Percentiles rank a stretch among this genome's conserved stretches.
Conservation (phyloP, 2,329 filamentous ascomycete species). For the Fusarium staphyleae region DNA sequence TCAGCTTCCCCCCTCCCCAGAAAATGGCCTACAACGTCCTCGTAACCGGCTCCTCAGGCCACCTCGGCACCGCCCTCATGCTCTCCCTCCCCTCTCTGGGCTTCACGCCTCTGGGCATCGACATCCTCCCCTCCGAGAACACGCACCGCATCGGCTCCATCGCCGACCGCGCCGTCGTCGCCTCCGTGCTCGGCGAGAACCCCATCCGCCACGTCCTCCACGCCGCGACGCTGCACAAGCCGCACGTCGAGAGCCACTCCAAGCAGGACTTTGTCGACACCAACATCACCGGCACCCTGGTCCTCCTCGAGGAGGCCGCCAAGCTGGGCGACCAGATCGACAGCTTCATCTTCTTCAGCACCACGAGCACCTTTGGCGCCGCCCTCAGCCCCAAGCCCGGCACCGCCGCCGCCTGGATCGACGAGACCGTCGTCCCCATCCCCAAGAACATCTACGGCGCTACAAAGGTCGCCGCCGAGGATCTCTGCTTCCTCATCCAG, state of each 20-base stretch:
- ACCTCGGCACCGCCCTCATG: conserved; percentile 56
- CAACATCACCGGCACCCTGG: conserved; percentile 54
- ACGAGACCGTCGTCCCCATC: conserved; percentile 49
- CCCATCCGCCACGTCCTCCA: conserved; percentile 53
- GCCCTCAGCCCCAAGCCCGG: conserved; percentile 49
- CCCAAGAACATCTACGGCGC: conserved; percentile 59
- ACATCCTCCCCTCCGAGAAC: conserved; percentile 49
- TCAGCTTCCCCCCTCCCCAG: too few species aligned
- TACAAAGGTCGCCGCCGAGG: conserved; percentile 58
- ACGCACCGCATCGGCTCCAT: conserved; percentile 50
- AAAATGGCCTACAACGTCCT: conserved; percentile 46
- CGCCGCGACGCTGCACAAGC: conserved; percentile 56
- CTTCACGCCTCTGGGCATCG: conserved; percentile 52
- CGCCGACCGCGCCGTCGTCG: conserved; percentile 46
- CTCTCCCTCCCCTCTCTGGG: conserved; percentile 50
- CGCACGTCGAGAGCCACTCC: conserved; percentile 54
- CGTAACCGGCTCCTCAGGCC: conserved; percentile 56
- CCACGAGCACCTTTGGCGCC: conserved; percentile 54
- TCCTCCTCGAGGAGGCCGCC: conserved; percentile 51
- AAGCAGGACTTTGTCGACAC: conserved; percentile 53
- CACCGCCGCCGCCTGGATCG: conserved; percentile 53
- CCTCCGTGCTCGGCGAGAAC: conserved; percentile 42
- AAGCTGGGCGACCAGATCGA: conserved; percentile 37
- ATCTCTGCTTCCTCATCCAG: conserved; percentile 54
- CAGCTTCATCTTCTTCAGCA: conserved; percentile 55